Conservation (phyloP, 768 basidiomycete species). For the Leccinum longicurvipes region DNA sequence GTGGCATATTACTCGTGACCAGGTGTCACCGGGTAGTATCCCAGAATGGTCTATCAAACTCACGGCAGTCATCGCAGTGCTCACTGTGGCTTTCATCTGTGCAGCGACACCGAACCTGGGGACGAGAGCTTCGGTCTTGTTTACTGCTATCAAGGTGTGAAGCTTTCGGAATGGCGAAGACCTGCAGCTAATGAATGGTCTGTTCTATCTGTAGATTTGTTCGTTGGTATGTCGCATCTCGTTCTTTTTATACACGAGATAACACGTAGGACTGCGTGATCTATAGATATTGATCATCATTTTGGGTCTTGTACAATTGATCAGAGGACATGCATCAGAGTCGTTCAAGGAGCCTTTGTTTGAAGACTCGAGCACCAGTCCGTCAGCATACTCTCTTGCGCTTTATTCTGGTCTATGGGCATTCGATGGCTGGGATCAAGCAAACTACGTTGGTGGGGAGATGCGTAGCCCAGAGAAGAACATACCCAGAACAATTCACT, state of each 20-base stretch:
- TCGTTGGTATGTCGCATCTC: slow-evolving; percentile 53
- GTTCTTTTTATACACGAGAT: background rate
- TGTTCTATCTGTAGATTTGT: slow-evolving; percentile 42
- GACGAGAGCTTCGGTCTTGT: slow-evolving; percentile 77
- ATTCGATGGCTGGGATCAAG: slow-evolving; percentile 95
- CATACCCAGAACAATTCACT: slow-evolving; percentile 84
- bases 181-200: background rate
- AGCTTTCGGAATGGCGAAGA: slow-evolving; percentile 1
- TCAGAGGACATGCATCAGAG: slow-evolving; percentile 63
- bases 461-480: slow-evolving; percentile 80
- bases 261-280: background rate
- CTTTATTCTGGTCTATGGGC: slow-evolving; percentile 95
- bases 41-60: slow-evolving; percentile 92
- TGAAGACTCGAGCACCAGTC: slow-evolving; percentile 67
- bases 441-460: slow-evolving; percentile 88
- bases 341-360: slow-evolving; percentile 72
- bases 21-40: slow-evolving; percentile 72
- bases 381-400: slow-evolving; percentile 87
- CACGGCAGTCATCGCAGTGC: slow-evolving; percentile 71
- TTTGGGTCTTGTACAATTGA: slow-evolving; percentile 75
- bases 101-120: slow-evolving; percentile 75
- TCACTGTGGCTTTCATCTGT: slow-evolving; percentile 73
- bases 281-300: slow-evolving; percentile 65
- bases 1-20: slow-evolving; percentile 68
- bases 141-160: slow-evolving; percentile 80